Conservation (phyloP, 106 monocot species). For the Hemerocallis citrina region DNA sequence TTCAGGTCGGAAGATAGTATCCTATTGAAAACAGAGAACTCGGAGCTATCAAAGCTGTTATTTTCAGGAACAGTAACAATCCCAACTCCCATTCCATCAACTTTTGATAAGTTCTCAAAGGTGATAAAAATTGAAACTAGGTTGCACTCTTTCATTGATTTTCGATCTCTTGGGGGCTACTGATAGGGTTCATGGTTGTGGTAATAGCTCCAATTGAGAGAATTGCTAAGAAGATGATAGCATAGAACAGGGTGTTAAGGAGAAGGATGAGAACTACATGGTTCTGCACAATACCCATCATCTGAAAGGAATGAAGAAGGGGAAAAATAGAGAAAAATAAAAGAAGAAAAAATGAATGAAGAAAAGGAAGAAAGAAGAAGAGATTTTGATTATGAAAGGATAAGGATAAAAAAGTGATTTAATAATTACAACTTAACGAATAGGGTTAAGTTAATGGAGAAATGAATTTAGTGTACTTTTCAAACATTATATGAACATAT, state of each 20-base stretch:
- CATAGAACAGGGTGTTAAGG: constrained; percentile 48
- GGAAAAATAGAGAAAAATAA: too few relatives aligned
- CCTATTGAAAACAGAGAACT: constrained; percentile 24
- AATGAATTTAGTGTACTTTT: too few relatives aligned
- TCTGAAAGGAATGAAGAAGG: too few relatives aligned
- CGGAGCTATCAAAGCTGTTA: not conserved
- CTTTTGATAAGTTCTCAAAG: not conserved
- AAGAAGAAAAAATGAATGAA: too few relatives aligned
- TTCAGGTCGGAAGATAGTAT: not conserved
- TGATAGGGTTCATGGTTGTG: constrained; percentile 48
- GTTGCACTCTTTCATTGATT: constrained; percentile 7
- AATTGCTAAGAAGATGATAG: constrained; percentile 43
- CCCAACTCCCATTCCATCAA: constrained; percentile 11
- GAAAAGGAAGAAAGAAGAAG: too few relatives aligned
- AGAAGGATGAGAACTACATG: constrained; percentile 47
- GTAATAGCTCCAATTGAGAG: constrained; percentile 48
- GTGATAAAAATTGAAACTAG: constrained; percentile 12
- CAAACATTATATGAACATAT: too few relatives aligned
- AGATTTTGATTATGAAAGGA: too few relatives aligned
- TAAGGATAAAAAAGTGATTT: too few relatives aligned
- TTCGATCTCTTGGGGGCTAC: constrained; percentile 39
- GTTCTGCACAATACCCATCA: constrained; percentile 15
- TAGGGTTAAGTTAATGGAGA: too few relatives aligned
- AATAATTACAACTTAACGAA: too few relatives aligned
- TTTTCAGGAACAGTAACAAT: constrained; percentile 33